Base-by-base conservation (phyloP, 73 alveolate species). In the Uronychia setigera region DNA sequence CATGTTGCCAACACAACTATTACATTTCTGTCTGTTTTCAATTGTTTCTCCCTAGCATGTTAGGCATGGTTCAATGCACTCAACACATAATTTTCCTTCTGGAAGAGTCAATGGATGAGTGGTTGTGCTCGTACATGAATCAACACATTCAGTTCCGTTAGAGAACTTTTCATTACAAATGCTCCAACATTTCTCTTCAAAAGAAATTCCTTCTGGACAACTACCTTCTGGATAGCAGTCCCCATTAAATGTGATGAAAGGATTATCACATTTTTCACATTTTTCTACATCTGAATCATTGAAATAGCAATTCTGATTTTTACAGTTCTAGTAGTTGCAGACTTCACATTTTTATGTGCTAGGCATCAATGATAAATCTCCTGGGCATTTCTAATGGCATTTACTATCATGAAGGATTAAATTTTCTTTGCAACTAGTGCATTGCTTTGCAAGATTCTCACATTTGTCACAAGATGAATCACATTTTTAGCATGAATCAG, bases 221-320 rank as follows among this genome's bases (percentile, higher is more conserved):
- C 67, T 46, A 19, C 67, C 67, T 46, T 46, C 67, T 46, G 67
- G 67, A 46, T 46, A 46, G 67, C 67, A 46, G 19, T 46, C 67
- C 5, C 67, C 67, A 11, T 46, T 19, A 5, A 5, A 46, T 19
- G n/a, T 19, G 67, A 46, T 46, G n/a, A 5, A 46, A 19, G 67
- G 67, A 5, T 5, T 11, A 5, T 11, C 67, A 46, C 67, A 46
- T 5, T 19, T 46, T 46, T 19, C 67, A 19, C 67, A 46, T 19
- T 46, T 46, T 19, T 46, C n/a, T 5, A 5, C 19, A 46, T 46
- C 67, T 5, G n/a, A 11, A 11, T 19, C 67, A 46, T 46, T 19
- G 67, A 46, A 46, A 19, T 46, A 46, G 67, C 67, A 46, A 19
- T 5, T 11, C n/a, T 46, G 5, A 19, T 5, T 46, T 5, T 5